These are phyloP conservation scores for Candida maltosa DNA, from an alignment of 805 yeast genomes.

Conservation along the genomic window DNA sequence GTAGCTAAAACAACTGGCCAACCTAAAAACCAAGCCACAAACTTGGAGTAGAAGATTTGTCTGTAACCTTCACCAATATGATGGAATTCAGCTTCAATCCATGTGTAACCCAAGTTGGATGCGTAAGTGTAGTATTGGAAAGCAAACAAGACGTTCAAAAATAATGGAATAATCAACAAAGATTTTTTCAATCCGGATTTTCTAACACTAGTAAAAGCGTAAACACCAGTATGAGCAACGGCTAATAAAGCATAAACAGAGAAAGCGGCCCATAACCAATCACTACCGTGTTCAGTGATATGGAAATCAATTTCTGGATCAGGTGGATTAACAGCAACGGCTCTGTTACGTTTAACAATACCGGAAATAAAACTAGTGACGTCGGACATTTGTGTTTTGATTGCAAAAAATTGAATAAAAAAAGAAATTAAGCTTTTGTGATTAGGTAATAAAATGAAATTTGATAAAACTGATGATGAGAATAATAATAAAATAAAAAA, in stretches of 20 bases:
- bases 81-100: conserved; percentile 43
- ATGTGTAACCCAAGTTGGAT: conserved; percentile 56
- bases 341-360: conserved; percentile 28
- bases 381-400: conserved; percentile 19
- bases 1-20: conserved; percentile 44
- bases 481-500: not conserved
- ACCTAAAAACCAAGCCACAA: conserved; percentile 55
- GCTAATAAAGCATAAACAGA: conserved; percentile 42
- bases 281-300: conserved; percentile 56
- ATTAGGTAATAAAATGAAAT: no score
- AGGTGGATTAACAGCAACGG: conserved; percentile 41
- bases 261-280: conserved; percentile 68
- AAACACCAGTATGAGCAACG: conserved; percentile 19
- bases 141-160: conserved; percentile 40
- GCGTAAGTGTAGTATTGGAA: conserved; percentile 54
- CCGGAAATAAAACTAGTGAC: not conserved
- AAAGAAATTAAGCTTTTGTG: no score
- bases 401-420: conserved; percentile 6
- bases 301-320: conserved; percentile 43
- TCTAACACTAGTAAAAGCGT: conserved; percentile 19
- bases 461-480: no score
- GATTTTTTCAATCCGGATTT: conserved; percentile 28
- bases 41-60: conserved; percentile 56
- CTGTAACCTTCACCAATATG: conserved; percentile 42
- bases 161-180: conserved; percentile 40